phyloP scores from a whole-genome alignment of 306 rosid genomes.

The Cucumis hystrix region DNA sequence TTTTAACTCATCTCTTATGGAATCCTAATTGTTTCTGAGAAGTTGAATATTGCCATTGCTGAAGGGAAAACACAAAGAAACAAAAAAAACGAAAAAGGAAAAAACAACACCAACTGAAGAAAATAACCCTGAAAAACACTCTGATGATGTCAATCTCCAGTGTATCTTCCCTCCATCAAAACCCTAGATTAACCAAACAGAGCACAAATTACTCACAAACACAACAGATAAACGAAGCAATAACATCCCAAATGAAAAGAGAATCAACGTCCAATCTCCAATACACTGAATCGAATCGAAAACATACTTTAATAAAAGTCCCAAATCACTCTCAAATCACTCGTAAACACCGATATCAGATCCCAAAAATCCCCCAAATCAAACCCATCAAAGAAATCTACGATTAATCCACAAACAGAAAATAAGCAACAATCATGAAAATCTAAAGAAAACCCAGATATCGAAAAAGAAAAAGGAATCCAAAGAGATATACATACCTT shows the following conservation, averaged over 20 bases:
- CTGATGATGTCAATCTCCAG: constrained; percentile 74
- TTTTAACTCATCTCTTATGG: constrained; percentile 43
- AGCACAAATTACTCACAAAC: constrained; percentile 11
- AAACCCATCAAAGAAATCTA: background rate
- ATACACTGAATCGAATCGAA: background rate
- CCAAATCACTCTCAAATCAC: background rate
- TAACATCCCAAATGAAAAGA: background rate
- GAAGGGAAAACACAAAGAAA: constrained; percentile 23
- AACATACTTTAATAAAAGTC: background rate
- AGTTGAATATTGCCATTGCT: constrained; percentile 40
- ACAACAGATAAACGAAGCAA: background rate
- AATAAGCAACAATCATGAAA: constrained; percentile 12
- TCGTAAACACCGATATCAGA: background rate
- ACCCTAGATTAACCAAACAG: constrained; percentile 69
- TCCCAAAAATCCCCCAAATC: background rate
- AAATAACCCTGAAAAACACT: constrained; percentile 51
- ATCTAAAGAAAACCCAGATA: constrained; percentile 8
- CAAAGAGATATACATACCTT: background rate
- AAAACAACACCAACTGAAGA: constrained; percentile 47
- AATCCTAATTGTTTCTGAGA: constrained; percentile 30
- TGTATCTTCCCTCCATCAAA: constrained; percentile 99
- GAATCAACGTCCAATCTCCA: background rate
- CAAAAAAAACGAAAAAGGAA: constrained; percentile 17
- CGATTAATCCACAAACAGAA: constrained; percentile 9
- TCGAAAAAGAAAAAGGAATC: background rate